Conservation (phyloP, 2,329 filamentous ascomycete species). For the Fusarium ambrosium region DNA sequence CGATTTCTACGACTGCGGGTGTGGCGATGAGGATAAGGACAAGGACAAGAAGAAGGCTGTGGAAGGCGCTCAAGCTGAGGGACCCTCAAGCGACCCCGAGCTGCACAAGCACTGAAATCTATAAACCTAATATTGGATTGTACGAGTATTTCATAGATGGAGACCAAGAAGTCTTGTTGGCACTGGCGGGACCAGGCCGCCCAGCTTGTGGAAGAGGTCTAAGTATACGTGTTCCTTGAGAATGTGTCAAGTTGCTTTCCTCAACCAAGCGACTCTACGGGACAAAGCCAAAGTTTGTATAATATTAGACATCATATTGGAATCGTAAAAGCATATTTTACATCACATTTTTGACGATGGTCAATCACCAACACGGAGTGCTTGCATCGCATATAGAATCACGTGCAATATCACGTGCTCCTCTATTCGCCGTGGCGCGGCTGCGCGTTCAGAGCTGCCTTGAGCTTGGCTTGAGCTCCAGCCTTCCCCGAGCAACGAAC, state of each 20-base stretch:
- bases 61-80: constrained; percentile 37
- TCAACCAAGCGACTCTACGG: neutral
- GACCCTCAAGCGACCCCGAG: constrained; percentile 30
- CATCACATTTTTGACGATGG: neutral
- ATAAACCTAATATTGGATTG: constrained; percentile 6
- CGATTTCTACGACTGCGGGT: constrained; percentile 80
- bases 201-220: constrained; percentile 2
- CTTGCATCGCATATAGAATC: neutral
- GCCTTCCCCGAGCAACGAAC: constrained; percentile 47
- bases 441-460: constrained; percentile 64
- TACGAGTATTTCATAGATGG: constrained; percentile 21
- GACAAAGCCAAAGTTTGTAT: neutral
- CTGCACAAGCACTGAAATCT: constrained; percentile 38
- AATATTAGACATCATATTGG: neutral
- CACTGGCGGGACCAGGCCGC: constrained; percentile 43
- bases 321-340: neutral
- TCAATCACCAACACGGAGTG: neutral
- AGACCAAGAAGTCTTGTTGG: constrained; percentile 16
- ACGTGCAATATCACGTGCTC: constrained; percentile 40
- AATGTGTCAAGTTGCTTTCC: neutral
- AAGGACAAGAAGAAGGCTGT: constrained; percentile 54
- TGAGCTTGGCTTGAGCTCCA: constrained; percentile 58
- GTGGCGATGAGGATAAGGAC: constrained; percentile 73
- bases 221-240: constrained; percentile 18
- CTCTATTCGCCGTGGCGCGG: constrained; percentile 39